Evolutionary conservation across 352 stramenopile genomes (phyloP), one percentile per base, ranked within the genome.

Genomic region (Phytophthora quininea): DNA sequence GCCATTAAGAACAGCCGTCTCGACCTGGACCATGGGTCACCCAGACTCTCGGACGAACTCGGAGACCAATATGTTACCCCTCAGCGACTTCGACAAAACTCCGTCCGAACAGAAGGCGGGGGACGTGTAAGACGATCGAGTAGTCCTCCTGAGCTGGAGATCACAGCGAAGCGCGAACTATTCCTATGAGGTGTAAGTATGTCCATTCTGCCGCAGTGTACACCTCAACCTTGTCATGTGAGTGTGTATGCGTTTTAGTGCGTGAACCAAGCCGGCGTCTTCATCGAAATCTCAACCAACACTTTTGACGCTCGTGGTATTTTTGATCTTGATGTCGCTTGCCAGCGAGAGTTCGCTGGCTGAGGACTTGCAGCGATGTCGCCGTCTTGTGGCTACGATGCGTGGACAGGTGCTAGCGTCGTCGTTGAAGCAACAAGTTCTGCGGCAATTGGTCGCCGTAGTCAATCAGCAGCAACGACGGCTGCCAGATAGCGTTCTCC

Each of bases 341-440:
- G 46, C 58, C 32, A 47, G 27, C n/a, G 55, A 59, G 40, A 33
- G 35, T 46, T 55, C 50, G 42, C 42, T 78, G 30, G 14, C 52
- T 8, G 54, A 80, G n/a, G 77, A 87, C 69, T 64, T 89, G 49
- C 76, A 80, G 53, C 70, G 70, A 61, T 89, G 80, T 56, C 76
- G 80, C 11, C 79, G 79, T 4, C 53, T 89, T 50, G 83, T 90
- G 11, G 64, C 66, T 19, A 62, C 59, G 10, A 89, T 91, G 71
- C 79, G 83, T 14, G 64, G 71, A 0, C 49, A 88, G 8, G 74
- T 90, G 8, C 52, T 82, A 54, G 63, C 68, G 10, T 72, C 76
- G 42, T 76, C 82, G 10, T 15, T 84, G 14, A 76, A 82, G 14
- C 67, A 82, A 30, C 58, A 81, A 40, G 58, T 84, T 5, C 38